Conservation (phyloP, 306 rosid species). For the Hippophae tibetana region DNA sequence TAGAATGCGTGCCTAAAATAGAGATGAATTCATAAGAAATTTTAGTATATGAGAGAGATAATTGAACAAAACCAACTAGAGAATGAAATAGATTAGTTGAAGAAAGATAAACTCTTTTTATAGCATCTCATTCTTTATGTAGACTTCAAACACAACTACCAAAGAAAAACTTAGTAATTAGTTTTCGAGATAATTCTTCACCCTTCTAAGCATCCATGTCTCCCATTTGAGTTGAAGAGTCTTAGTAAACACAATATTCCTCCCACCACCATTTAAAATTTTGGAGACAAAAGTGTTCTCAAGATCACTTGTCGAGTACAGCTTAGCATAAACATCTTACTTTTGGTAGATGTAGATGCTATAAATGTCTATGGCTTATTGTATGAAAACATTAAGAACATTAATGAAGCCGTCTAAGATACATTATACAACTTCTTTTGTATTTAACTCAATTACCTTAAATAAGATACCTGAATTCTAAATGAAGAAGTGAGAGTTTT, state of each 20-base stretch:
- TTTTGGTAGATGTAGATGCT: conserved; percentile 94
- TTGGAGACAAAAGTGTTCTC: conserved; percentile 51
- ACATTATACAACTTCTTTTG: conserved; percentile 24
- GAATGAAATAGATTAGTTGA: conserved; percentile 88
- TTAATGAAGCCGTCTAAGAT: conserved; percentile 41
- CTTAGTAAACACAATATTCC: conserved; percentile 80
- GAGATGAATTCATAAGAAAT: conserved; percentile 60
- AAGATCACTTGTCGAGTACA: conserved; percentile 56
- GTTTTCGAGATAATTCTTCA: conserved; percentile 87
- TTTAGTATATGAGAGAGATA: conserved; percentile 55
- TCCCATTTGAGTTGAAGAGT: conserved; percentile 71
- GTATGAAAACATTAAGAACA: conserved; percentile 59
- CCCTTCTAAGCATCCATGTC: conserved; percentile 96
- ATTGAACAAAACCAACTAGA: conserved; percentile 71
- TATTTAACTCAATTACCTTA: conserved; percentile 40
- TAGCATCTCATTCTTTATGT: conserved; percentile 46
- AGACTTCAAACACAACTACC: conserved; percentile 66
- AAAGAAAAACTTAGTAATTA: conserved; percentile 86
- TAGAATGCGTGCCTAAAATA: conserved; percentile 22
- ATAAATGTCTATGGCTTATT: conserved; percentile 79
- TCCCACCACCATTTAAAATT: conserved; percentile 86
- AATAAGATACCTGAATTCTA: conserved; percentile 22
- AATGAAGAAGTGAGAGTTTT: conserved; percentile 17
- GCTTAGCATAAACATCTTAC: conserved; percentile 94
- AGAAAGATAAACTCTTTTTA: conserved; percentile 88